These are phyloP conservation scores for Solanum okadae DNA, from an alignment of 257 asterid species.

Conservation along the genomic window DNA sequence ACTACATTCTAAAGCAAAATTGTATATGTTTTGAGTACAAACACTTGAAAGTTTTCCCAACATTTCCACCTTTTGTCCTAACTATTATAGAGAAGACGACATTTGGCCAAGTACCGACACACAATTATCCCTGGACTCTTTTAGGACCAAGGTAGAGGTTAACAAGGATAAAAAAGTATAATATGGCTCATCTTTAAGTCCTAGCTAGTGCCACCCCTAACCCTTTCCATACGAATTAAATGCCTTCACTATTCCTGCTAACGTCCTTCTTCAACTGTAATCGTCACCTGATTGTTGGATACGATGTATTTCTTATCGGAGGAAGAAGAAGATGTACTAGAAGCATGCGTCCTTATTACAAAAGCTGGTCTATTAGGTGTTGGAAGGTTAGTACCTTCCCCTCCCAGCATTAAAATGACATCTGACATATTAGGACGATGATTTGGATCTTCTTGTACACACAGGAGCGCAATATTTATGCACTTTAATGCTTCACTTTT, in stretches of 20 bases:
- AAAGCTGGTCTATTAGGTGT: conserved; percentile 12
- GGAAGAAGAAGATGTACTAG: background rate
- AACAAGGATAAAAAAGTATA: no score
- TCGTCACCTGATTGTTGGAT: background rate
- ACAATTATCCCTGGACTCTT: no score
- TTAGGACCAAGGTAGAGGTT: no score
- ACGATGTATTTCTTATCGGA: background rate
- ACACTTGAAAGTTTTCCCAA: background rate
- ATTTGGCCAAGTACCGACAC: background rate
- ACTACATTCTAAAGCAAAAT: background rate
- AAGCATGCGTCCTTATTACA: background rate
- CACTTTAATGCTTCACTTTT: no score
- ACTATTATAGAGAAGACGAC: background rate
- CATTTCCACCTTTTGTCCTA: background rate
- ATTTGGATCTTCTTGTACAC: no score
- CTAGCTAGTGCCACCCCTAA: no score
- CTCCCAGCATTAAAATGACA: conserved; percentile 9
- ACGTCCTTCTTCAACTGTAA: background rate
- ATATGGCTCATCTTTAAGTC: no score
- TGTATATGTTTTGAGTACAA: background rate
- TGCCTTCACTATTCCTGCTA: background rate
- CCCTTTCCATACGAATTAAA: no score
- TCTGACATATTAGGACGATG: conserved; percentile 16
- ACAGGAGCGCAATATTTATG: no score
- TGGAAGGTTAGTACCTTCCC: background rate